These are phyloP conservation scores for Strobilomyces echinocephalus DNA, from an alignment of 768 basidiomycete genomes.

Conservation along the genomic window DNA sequence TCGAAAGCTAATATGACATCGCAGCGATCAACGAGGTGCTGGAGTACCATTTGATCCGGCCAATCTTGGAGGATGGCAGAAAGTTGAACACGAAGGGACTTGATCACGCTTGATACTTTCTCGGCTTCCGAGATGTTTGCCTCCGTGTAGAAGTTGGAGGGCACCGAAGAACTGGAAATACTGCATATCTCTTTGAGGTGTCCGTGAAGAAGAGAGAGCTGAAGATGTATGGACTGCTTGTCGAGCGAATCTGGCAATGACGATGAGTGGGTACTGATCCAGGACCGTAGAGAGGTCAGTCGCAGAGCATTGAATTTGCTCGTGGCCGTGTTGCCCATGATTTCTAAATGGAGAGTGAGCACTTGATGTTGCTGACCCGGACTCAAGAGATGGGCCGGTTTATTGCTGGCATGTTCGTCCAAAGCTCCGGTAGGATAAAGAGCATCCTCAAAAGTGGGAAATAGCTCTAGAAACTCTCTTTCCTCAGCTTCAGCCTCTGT, in stretches of 20 bases:
- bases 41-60: conserved; percentile 98
- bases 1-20: conserved; percentile 56
- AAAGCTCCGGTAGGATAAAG: conserved; percentile 29
- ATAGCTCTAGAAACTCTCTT: conserved; percentile 76
- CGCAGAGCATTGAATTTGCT: conserved; percentile 33
- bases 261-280: conserved; percentile 29
- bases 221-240: conserved; percentile 44
- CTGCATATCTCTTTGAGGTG: conserved; percentile 33
- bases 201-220: conserved; percentile 45
- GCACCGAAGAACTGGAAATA: conserved; percentile 11
- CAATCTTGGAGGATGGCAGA: conserved; percentile 63
- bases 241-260: conserved; percentile 46
- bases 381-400: conserved; percentile 28
- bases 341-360: conserved; percentile 42
- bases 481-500: conserved; percentile 77
- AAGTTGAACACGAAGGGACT: conserved; percentile 50
- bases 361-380: conserved; percentile 33
- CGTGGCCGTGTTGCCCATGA: conserved; percentile 30
- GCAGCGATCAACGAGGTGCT: conserved; percentile 72
- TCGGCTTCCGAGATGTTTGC: conserved; percentile 67
- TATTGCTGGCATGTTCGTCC: neutral
- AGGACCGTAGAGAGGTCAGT: conserved; percentile 29
- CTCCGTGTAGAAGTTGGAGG: conserved; percentile 79
- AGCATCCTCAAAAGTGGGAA: conserved; percentile 76
- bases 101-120: conserved; percentile 52